Conservation (phyloP, 2,329 filamentous ascomycete genomes). For the Magnaporthales sp. region DNA sequence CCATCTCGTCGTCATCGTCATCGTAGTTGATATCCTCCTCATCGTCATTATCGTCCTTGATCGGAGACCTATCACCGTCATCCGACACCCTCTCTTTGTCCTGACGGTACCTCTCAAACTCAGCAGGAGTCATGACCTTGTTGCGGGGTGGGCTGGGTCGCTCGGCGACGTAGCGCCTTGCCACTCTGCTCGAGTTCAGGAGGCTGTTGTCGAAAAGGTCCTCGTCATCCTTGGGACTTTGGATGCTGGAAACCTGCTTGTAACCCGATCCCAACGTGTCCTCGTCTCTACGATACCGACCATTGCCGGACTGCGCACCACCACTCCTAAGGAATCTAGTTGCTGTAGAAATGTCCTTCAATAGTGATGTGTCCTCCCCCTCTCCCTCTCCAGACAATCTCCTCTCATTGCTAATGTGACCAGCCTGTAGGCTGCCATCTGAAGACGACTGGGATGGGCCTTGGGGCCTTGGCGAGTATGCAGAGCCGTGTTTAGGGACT, state of each 20-base stretch:
- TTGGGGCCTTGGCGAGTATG: constrained; percentile 17
- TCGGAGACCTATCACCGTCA: constrained; percentile 31
- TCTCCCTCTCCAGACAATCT: constrained; percentile 25
- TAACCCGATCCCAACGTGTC: constrained; percentile 21
- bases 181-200: constrained; percentile 25
- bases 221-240: constrained; percentile 35
- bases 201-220: constrained; percentile 45
- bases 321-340: constrained; percentile 32
- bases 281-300: constrained; percentile 29
- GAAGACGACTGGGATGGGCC: constrained; percentile 22
- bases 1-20: constrained; percentile 70
- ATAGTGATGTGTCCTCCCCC: constrained; percentile 43
- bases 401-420: constrained; percentile 19
- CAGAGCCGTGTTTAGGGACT: constrained; percentile 29
- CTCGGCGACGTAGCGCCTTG: constrained; percentile 25
- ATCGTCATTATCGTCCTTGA: constrained; percentile 48
- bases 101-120: constrained; percentile 74
- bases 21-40: constrained; percentile 58
- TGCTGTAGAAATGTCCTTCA: constrained; percentile 40
- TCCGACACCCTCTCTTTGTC: constrained; percentile 56
- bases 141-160: constrained; percentile 38
- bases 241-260: constrained; percentile 21
- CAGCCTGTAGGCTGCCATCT: not conserved
- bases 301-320: constrained; percentile 8
- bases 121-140: constrained; percentile 83